Percentiles rank a stretch among this genome's conserved stretches.
Evolutionary conservation across 2,329 filamentous ascomycete species (phyloP).

Genomic region (Neonectria coccinea): DNA sequence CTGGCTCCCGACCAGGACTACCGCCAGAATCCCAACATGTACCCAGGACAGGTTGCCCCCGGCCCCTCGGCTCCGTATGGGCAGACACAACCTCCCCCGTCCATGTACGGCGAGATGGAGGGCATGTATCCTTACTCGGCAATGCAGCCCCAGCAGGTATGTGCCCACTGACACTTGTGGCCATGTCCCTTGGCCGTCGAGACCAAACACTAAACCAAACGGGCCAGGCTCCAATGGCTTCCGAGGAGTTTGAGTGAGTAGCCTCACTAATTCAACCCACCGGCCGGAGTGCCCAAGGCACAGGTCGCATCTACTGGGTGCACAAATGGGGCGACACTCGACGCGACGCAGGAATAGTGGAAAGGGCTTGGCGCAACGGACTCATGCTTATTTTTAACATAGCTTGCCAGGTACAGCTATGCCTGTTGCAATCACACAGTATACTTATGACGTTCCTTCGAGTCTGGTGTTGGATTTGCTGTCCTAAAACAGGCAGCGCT

Average conservation of each 20-base stretch:
- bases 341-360: constrained; percentile 29
- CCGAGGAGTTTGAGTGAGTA: constrained; percentile 61
- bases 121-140: constrained; percentile 87
- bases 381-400: constrained; percentile 33
- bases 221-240: constrained; percentile 56
- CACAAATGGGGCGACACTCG: constrained; percentile 29
- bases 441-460: constrained; percentile 33
- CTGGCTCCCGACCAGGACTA: constrained; percentile 81
- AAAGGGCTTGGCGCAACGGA: constrained; percentile 42
- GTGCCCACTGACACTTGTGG: constrained; percentile 42
- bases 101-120: constrained; percentile 84
- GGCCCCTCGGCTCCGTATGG: constrained; percentile 79
- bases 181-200: neutral
- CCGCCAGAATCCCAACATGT: constrained; percentile 83
- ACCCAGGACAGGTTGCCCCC: constrained; percentile 80
- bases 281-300: neutral
- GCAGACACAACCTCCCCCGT: constrained; percentile 72
- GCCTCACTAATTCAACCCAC: neutral
- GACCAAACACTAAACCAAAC: constrained; percentile 26
- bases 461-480: constrained; percentile 17
- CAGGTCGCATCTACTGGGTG: constrained; percentile 20
- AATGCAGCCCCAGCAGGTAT: constrained; percentile 86
- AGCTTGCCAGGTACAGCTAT: constrained; percentile 27
- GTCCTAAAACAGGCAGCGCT: neutral
- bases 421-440: constrained; percentile 27